Evolutionary conservation across 1,284 basidiomycete species (phyloP).

Genomic region (Melampsora abietis-canadensis): DNA sequence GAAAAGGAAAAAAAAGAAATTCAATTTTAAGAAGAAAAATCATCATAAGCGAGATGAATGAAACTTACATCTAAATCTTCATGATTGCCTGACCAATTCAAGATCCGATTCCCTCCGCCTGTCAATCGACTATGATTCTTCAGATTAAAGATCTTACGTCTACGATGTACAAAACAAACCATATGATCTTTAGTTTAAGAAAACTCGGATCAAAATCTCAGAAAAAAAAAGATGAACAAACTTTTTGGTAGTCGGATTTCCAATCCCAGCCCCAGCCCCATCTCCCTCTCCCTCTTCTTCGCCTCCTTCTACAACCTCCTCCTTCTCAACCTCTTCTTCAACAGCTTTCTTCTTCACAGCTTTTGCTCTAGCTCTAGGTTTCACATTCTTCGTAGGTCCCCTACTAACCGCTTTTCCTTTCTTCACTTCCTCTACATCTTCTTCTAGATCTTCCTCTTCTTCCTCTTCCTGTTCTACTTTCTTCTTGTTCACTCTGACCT

Average conservation of each 20-base stretch:
- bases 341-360: background rate
- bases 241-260: conserved; percentile 17
- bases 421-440: background rate
- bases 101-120: no score
- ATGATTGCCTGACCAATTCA: background rate
- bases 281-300: no score
- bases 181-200: no score
- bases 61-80: conserved; percentile 15
- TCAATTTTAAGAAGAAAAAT: no score
- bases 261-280: background rate
- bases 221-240: background rate
- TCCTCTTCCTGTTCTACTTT: background rate
- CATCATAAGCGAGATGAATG: background rate
- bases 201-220: no score
- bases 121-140: background rate
- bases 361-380: background rate
- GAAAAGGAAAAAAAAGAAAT: background rate
- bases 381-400: background rate
- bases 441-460: background rate
- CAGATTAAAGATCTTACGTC: conserved; percentile 27
- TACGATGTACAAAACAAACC: no score
- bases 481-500: background rate
- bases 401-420: background rate
- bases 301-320: background rate
- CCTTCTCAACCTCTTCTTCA: background rate